Evolutionary conservation across 2,329 filamentous ascomycete species (phyloP).

Genomic region (Fusarium avenaceum): DNA sequence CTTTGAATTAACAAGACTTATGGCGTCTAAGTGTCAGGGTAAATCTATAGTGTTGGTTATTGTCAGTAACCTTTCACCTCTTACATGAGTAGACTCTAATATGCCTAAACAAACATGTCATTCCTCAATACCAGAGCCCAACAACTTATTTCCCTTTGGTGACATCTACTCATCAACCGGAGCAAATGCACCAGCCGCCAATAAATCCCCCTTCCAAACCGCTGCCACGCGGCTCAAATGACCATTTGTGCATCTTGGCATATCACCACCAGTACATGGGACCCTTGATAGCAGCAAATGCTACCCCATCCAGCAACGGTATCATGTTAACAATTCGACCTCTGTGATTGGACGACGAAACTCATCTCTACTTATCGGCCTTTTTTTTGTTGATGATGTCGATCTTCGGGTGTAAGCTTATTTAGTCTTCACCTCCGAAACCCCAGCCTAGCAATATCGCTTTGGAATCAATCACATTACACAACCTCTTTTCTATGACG

Average conservation of each 20-base stretch:
- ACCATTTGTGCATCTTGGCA: conserved; percentile 23
- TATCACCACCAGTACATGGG: conserved; percentile 14
- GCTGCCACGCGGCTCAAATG: neutral
- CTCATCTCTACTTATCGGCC: conserved; percentile 2
- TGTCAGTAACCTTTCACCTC: neutral
- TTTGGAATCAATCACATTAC: neutral
- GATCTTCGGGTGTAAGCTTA: conserved; percentile 31
- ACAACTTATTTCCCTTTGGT: conserved; percentile 2
- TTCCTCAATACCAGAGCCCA: neutral
- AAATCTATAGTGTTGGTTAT: neutral
- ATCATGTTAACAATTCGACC: conserved; percentile 33
- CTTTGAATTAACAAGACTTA: neutral
- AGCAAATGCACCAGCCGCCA: conserved; percentile 13
- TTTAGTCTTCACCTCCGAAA: conserved; percentile 23
- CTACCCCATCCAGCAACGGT: conserved; percentile 12
- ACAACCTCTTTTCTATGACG: conserved; percentile 13
- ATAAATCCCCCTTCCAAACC: neutral
- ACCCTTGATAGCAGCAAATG: conserved; percentile 6
- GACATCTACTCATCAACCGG: conserved; percentile 2
- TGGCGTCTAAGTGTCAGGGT: neutral
- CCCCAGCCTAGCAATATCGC: neutral
- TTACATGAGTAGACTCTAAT: neutral
- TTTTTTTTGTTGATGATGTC: conserved; percentile 4
- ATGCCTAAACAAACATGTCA: neutral
- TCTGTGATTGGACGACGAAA: conserved; percentile 35